These are phyloP conservation scores for Scalesia atractyloides DNA, from an alignment of 129 eudicot species.

Conservation along the genomic window DNA sequence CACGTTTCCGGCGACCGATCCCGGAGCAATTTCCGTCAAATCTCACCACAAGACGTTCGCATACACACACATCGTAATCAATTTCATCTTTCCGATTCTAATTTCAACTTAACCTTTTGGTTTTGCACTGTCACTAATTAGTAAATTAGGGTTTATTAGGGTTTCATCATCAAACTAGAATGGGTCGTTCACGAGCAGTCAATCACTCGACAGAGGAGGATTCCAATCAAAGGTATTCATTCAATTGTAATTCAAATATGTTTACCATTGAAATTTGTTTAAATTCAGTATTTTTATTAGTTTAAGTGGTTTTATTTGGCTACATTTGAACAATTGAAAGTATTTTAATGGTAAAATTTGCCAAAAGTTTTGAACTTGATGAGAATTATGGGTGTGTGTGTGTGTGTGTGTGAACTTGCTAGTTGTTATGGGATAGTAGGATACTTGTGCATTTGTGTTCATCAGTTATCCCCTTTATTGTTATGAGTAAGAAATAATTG, in stretches of 20 bases:
- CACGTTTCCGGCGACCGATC: conserved; percentile 24
- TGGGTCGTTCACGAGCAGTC: conserved; percentile 80
- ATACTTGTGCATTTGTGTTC: neutral
- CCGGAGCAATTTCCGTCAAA: conserved; percentile 12
- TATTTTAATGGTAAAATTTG: conserved; percentile 1
- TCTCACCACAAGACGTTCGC: neutral
- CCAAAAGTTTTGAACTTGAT: neutral
- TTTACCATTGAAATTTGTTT: neutral
- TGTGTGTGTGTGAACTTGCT: neutral
- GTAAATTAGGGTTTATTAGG: conserved; percentile 18
- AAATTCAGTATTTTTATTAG: neutral
- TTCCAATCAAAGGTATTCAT: conserved; percentile 60
- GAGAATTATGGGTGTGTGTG: neutral
- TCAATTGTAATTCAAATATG: neutral
- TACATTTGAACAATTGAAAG: conserved; percentile 2
- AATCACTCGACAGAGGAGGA: conserved; percentile 60
- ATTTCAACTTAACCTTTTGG: neutral
- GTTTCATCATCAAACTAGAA: conserved; percentile 31
- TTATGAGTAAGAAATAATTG: too few relatives aligned
- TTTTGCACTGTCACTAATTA: conserved; percentile 14
- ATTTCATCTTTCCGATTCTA: neutral
- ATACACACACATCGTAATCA: neutral
- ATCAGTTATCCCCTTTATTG: neutral
- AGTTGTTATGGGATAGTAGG: neutral
- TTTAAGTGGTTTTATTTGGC: conserved; percentile 7